phyloP scores from a whole-genome alignment of 768 basidiomycete species.

The Phlebiopsis flavidoalba region DNA sequence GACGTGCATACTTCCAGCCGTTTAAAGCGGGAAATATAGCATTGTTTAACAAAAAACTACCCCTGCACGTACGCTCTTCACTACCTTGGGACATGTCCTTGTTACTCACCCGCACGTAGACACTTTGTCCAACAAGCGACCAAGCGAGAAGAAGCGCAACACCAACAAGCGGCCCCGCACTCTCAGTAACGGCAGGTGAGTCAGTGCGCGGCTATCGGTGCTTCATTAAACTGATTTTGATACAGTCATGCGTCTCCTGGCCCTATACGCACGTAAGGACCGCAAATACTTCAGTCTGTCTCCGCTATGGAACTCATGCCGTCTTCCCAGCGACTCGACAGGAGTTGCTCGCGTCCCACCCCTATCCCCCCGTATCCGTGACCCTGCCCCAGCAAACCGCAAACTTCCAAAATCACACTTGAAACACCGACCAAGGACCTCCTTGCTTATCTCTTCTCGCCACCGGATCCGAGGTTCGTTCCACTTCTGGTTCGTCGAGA shows the following conservation, averaged over 20 bases:
- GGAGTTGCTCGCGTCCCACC: constrained; percentile 12
- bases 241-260: constrained; percentile 5
- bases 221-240: background rate
- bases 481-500: background rate
- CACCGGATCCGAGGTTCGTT: constrained; percentile 51
- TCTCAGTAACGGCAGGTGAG: constrained; percentile 31
- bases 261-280: constrained; percentile 12
- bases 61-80: constrained; percentile 76
- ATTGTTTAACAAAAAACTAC: constrained; percentile 83
- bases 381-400: constrained; percentile 22
- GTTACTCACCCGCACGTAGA: constrained; percentile 31
- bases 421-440: constrained; percentile 63
- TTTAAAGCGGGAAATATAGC: constrained; percentile 35
- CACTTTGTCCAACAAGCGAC: constrained; percentile 83
- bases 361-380: constrained; percentile 15
- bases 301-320: background rate
- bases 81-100: constrained; percentile 17
- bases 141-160: constrained; percentile 74
- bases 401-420: constrained; percentile 36
- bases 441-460: constrained; percentile 68
- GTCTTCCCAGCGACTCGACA: background rate
- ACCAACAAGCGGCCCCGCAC: constrained; percentile 64
- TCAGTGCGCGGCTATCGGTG: constrained; percentile 2
- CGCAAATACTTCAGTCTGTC: background rate
- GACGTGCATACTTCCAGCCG: background rate